Percentiles rank a stretch among this genome's conserved stretches.
Evolutionary conservation across 257 asterid genomes (phyloP).

Genomic region (Penstemon barbatus): DNA sequence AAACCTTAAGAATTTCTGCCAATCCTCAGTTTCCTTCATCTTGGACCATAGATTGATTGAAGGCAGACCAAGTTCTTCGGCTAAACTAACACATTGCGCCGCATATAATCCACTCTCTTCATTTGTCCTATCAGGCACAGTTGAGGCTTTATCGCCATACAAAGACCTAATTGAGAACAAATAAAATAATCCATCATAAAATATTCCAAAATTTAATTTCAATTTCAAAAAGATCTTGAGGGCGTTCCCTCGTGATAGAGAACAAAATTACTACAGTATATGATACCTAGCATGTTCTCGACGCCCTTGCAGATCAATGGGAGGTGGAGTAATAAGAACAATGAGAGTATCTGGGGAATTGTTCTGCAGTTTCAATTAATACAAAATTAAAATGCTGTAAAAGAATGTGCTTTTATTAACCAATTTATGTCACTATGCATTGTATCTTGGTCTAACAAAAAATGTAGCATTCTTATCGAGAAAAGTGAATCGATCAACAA

Average conservation of each 20-base stretch:
- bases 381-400: conserved; percentile 30
- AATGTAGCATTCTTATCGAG: too few species aligned
- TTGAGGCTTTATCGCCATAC: conserved; percentile 72
- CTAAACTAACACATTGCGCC: conserved; percentile 62
- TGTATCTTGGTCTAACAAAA: too few species aligned
- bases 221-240: too few species aligned
- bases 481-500: too few species aligned
- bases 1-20: conserved; percentile 69
- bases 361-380: conserved; percentile 41
- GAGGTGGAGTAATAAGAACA: conserved; percentile 88
- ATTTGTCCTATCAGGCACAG: conserved; percentile 69
- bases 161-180: conserved; percentile 47
- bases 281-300: conserved; percentile 66
- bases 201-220: background rate
- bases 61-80: conserved; percentile 72
- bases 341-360: conserved; percentile 57
- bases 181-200: background rate
- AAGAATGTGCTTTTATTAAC: background rate
- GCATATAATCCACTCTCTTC: conserved; percentile 71
- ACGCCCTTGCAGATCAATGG: conserved; percentile 77
- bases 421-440: background rate
- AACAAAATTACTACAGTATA: background rate
- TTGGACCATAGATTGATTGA: conserved; percentile 83
- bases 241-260: background rate
- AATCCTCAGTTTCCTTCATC: conserved; percentile 79